Evolutionary conservation across 192 early-diverging fungal genomes (phyloP).

Genomic region (Podila minutissima): DNA sequence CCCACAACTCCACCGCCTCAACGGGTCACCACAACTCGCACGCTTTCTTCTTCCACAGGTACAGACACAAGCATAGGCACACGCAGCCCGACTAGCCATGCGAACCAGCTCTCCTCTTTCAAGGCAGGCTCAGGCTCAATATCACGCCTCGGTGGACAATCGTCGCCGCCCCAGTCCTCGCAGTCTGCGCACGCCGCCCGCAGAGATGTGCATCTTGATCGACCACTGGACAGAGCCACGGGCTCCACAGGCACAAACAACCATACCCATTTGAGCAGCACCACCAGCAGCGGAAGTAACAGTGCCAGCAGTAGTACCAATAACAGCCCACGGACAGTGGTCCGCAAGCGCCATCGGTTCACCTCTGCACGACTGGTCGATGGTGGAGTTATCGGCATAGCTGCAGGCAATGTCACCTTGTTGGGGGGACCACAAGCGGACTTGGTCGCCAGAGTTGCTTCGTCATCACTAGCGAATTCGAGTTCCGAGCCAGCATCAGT

Average conservation of each 20-base stretch:
- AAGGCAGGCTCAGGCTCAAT: too few relatives aligned
- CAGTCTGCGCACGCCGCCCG: too few relatives aligned
- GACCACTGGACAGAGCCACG: neutral
- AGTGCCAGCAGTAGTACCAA: slow-evolving; percentile 8
- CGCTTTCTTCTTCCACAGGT: too few relatives aligned
- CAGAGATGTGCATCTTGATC: too few relatives aligned
- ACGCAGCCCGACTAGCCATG: too few relatives aligned
- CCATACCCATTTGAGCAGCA: slow-evolving; percentile 2
- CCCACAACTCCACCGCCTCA: too few relatives aligned
- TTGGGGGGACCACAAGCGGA: neutral
- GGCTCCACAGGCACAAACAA: neutral
- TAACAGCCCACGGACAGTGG: slow-evolving; percentile 20
- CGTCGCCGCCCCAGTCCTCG: too few relatives aligned
- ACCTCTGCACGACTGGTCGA: slow-evolving; percentile 11
- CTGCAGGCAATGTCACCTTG: neutral
- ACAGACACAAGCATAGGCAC: too few relatives aligned
- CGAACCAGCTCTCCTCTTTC: too few relatives aligned
- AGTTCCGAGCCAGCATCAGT: neutral
- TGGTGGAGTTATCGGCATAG: neutral
- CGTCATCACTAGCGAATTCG: neutral
- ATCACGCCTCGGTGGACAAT: too few relatives aligned
- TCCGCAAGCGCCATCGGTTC: slow-evolving; percentile 43
- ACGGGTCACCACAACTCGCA: too few relatives aligned
- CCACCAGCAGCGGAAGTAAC: neutral
- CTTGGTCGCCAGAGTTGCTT: neutral